Base-by-base conservation (phyloP, 176 grass and related monocot genomes). In the Cenchrus fungigraminus region DNA sequence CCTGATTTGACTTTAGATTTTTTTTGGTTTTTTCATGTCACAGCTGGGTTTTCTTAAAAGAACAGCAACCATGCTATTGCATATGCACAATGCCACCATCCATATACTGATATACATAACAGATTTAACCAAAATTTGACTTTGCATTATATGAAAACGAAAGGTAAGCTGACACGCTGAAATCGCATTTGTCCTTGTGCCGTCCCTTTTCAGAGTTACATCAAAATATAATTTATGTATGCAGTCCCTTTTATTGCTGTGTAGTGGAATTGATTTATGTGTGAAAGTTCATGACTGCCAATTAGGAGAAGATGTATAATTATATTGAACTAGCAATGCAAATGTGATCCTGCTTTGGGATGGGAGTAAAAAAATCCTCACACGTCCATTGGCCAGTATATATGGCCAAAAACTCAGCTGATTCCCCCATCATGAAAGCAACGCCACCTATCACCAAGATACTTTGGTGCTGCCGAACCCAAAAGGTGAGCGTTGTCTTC, bases 131-230 rank as follows among this genome's bases (percentile, higher is more conserved):
- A 20, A 74, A 9, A 0, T 54, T 55, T 55, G 73, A 75, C 72
- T 75, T 12, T 55, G 63, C 29, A 13, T 31, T 29, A n/a, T 29
- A n/a, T 72, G 71, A 74, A 28, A 74, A 74, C 22, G 49, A 74
- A 53, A 53, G 71, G 13, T 74, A 74, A 53, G 3, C 49, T 32
- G 14, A 14, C 13, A 7, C 31, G 17, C 47, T 52, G 6, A 74
- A 74, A 15, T 53, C 5, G 49, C 0, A 6, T 6, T 74, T 74
- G 22, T 74, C 71, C 3, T 74, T 54, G 71, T 51, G 17, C 12
- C 25, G 6, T 53, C 47, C 47, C 71, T 74, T 53, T 73, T 9
- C 22, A 73, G 3, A 31, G 47, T 29, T 73, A 53, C 71, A 52
- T 47, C 12, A 53, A 73, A 73, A 73, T 5, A 29, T 16, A 53